A percentile compares a stretch with the other conserved stretches of the same genome.
Evolutionary conservation across 1,139 yeast genomes (phyloP).

Genomic region (Ogataea hybrid): DNA sequence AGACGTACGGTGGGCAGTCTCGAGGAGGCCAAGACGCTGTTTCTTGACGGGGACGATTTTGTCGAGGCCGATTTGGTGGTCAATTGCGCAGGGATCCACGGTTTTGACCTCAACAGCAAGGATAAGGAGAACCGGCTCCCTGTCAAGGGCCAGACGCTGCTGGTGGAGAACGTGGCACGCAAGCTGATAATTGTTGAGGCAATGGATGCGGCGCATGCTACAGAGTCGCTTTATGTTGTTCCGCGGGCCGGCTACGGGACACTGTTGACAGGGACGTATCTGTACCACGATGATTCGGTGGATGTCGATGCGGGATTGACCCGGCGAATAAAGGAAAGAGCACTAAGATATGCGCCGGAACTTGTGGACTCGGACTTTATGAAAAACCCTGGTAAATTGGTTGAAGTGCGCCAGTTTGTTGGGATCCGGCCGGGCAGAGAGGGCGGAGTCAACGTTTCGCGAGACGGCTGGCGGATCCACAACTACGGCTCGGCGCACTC

Average conservation of each 20-base stretch:
- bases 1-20: slow-evolving; percentile 21
- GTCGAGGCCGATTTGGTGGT: slow-evolving; percentile 37
- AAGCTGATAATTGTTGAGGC: slow-evolving; percentile 33
- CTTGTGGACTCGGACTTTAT: slow-evolving; percentile 30
- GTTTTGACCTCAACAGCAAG: slow-evolving; percentile 33
- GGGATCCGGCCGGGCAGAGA: slow-evolving; percentile 49
- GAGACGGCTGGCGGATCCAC: slow-evolving; percentile 34
- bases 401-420: slow-evolving; percentile 40
- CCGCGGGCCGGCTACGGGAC: slow-evolving; percentile 52
- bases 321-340: slow-evolving; percentile 39
- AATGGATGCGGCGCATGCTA: slow-evolving; percentile 35
- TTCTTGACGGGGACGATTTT: slow-evolving; percentile 14
- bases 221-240: slow-evolving; percentile 48
- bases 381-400: slow-evolving; percentile 36
- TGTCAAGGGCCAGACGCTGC: slow-evolving; percentile 44
- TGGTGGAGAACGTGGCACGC: slow-evolving; percentile 39
- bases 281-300: slow-evolving; percentile 29
- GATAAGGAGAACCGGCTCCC: slow-evolving; percentile 36
- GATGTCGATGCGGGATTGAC: slow-evolving; percentile 41
- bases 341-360: slow-evolving; percentile 43
- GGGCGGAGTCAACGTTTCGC: slow-evolving; percentile 40
- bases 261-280: slow-evolving; percentile 47
- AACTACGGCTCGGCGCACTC: slow-evolving; percentile 48
- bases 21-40: slow-evolving; percentile 19
- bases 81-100: slow-evolving; percentile 44